Conservation (phyloP, 345 rosid species). For the Mangifera indica region DNA sequence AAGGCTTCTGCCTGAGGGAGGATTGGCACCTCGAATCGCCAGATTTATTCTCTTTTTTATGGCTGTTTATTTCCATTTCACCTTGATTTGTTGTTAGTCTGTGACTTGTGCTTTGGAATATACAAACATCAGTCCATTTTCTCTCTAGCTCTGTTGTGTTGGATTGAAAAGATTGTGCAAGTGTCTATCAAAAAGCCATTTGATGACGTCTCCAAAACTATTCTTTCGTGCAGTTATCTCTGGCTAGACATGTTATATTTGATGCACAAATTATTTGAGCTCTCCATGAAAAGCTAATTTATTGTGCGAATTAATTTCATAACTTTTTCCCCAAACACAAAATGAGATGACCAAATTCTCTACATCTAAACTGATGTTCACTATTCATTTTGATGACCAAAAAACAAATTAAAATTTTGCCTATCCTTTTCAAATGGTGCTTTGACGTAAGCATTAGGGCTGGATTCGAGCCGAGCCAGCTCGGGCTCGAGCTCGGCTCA, state of each 20-base stretch:
- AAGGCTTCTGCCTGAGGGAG: too few species aligned
- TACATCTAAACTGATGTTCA: neutral
- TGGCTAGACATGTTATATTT: neutral
- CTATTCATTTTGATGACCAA: neutral
- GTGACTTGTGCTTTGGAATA: too few species aligned
- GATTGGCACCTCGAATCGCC: too few species aligned
- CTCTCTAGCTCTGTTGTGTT: too few species aligned
- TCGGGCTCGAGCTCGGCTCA: too few species aligned
- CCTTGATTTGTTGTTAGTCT: too few species aligned
- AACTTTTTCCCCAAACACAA: neutral
- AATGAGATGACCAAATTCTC: neutral
- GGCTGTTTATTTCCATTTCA: too few species aligned
- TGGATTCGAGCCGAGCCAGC: too few species aligned
- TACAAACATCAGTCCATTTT: too few species aligned
- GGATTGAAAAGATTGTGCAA: too few species aligned
- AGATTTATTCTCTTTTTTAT: too few species aligned
- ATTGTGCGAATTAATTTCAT: neutral
- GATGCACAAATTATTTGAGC: neutral
- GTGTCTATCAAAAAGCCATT: too few species aligned
- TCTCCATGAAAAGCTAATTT: neutral
- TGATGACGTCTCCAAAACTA: neutral
- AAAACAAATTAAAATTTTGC: neutral
- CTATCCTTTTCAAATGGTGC: neutral
- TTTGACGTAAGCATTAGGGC: slow-evolving; percentile 2
- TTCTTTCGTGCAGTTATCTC: neutral